Evolutionary conservation across 495 filamentous ascomycete species (phyloP), one percentile per base, ranked within the genome.

Genomic region (Talaromyces borbonicus): DNA sequence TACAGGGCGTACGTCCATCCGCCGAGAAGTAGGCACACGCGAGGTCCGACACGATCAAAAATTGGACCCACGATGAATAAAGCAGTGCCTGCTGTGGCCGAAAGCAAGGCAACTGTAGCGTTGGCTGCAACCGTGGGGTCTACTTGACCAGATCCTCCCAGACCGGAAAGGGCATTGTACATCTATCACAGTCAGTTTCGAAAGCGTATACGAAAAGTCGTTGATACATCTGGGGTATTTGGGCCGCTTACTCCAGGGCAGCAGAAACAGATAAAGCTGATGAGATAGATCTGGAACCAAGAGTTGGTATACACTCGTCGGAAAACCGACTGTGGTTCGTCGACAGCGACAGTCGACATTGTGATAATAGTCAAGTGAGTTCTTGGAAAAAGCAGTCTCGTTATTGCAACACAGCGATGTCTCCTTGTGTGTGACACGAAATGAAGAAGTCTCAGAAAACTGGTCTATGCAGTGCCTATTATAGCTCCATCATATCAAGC

Each of bases 231-330:
- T 43, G 32, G 38, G 15, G 32, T 8, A 40, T n/a, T n/a, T n/a
- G 16, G 26, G 43, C 12, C 14, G 54, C 58, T 52, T 42, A 66
- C 62, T 22, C 83, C 83, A 27, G 85, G 87, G 59, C 85, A 90
- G 48, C 90, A 68, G 70, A 93, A 92, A 59, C 85, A 92, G 39
- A 90, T 85, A 48, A 73, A 66, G 43, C 65, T 61, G 31, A 73
- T 72, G 41, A 73, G 46, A 4, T 61, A 33, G 41, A 73, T 62
- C 54, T 74, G 71, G 15, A 63, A 60, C 59, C 63, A 70, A 22
- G 52, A 54, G 46, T 64, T 39, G 8, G 62, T 59, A 44, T 60
- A 66, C n/a, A 63, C 44, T 12, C 49, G 53, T 32, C 43, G 27
- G 24, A 24, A 2, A 29, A 14, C 22, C 43, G 43, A 46, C 30